A percentile compares a stretch with the other conserved stretches of the same genome.
Conservation (phyloP, 2,329 filamentous ascomycete species). For the Myrmaecium sp. region DNA sequence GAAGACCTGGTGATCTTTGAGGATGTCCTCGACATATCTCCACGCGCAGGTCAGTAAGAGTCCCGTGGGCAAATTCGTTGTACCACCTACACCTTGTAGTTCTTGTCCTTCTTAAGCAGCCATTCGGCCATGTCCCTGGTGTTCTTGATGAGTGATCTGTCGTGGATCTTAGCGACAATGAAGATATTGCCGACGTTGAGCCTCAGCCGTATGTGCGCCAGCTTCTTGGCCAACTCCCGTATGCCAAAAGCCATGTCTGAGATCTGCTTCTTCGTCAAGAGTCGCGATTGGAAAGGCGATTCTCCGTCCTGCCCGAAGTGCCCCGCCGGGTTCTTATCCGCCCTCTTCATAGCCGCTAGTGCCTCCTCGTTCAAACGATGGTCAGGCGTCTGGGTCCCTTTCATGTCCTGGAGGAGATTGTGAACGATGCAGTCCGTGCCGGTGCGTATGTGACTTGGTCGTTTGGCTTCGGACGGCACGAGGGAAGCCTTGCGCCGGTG, state of each 20-base stretch:
- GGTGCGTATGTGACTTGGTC: conserved; percentile 17
- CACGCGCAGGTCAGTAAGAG: conserved; percentile 3
- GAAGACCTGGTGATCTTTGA: conserved; percentile 57
- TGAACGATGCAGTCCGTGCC: conserved; percentile 46
- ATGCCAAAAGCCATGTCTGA: conserved; percentile 97
- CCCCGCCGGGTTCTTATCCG: conserved; percentile 26
- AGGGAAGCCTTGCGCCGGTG: conserved; percentile 45
- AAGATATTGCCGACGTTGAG: conserved; percentile 73
- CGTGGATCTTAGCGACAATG: conserved; percentile 80
- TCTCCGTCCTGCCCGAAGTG: conserved; percentile 16
- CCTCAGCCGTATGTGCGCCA: conserved; percentile 69
- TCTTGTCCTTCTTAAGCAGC: conserved; percentile 56
- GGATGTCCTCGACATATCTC: conserved; percentile 55
- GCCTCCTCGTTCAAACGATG: conserved; percentile 16
- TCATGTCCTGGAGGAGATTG: conserved; percentile 32
- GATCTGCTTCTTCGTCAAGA: conserved; percentile 86
- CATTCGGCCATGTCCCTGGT: conserved; percentile 64
- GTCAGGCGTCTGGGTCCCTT: conserved; percentile 8
- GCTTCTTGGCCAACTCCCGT: conserved; percentile 68
- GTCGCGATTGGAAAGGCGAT: conserved; percentile 41
- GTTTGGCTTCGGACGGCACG: conserved; percentile 24
- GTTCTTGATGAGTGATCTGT: conserved; percentile 59
- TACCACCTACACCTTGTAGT: conserved; percentile 50
- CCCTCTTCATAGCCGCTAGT: conserved; percentile 16
- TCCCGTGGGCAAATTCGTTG: background rate